These are phyloP conservation scores for Talaromyces amestolkiae DNA, from an alignment of 2,329 filamentous ascomycete genomes.

Conservation along the genomic window DNA sequence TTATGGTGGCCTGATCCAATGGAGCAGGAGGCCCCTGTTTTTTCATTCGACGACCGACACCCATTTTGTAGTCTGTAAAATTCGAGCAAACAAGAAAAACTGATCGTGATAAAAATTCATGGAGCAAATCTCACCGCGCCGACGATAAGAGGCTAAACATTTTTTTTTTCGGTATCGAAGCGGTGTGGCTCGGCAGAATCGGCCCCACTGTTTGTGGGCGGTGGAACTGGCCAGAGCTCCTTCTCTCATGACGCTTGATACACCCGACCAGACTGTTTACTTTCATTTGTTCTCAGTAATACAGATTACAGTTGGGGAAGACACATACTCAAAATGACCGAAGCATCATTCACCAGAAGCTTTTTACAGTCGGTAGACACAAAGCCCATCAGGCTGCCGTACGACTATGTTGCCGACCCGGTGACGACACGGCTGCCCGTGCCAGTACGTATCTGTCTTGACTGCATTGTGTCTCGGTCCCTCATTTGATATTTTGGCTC, in stretches of 20 bases:
- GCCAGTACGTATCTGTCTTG: conserved; percentile 58
- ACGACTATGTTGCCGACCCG: conserved; percentile 87
- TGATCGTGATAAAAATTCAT: background rate
- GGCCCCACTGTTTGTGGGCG: conserved; percentile 13
- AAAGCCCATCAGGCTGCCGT: conserved; percentile 74
- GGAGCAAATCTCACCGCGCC: background rate
- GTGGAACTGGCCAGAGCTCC: conserved; percentile 12
- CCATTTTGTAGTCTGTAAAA: conserved; percentile 59
- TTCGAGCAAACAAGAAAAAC: background rate
- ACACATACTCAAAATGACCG: conserved; percentile 59
- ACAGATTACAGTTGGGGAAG: background rate
- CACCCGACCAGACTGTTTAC: background rate
- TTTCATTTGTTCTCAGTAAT: background rate
- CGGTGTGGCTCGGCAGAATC: conserved; percentile 15
- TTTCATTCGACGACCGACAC: conserved; percentile 79
- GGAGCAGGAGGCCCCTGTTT: conserved; percentile 87
- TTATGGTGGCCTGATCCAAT: conserved; percentile 69
- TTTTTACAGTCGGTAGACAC: conserved; percentile 80
- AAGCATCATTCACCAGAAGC: conserved; percentile 77
- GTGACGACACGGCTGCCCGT: conserved; percentile 71
- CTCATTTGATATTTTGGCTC: no score
- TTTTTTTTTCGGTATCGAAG: conserved; percentile 19
- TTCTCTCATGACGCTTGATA: background rate
- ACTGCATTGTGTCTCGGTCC: background rate
- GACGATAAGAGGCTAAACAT: conserved; percentile 9